phyloP scores from a whole-genome alignment of 495 filamentous ascomycete species.

The Aspergillus steynii region DNA sequence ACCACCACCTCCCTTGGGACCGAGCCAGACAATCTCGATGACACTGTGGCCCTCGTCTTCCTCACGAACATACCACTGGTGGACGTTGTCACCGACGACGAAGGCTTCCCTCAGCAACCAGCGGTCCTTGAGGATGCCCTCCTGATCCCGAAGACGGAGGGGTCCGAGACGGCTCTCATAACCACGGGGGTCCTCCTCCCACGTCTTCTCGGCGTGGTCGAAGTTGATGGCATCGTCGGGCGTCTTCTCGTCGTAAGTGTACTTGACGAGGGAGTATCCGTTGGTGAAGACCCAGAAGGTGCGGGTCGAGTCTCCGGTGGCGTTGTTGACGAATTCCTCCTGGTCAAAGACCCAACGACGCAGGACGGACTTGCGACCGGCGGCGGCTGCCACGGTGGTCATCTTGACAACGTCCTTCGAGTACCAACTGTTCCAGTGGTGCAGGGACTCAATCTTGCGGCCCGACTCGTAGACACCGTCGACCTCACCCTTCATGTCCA shows the following conservation, averaged over 20 bases:
- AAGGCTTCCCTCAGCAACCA: conserved; percentile 45
- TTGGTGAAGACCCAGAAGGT: conserved; percentile 60
- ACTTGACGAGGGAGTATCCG: conserved; percentile 61
- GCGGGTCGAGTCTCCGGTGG: conserved; percentile 39
- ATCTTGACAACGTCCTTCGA: conserved; percentile 58
- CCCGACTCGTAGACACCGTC: conserved; percentile 66
- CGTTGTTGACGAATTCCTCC: conserved; percentile 46
- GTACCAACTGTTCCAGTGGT: conserved; percentile 65
- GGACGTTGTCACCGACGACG: conserved; percentile 47
- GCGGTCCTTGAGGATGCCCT: conserved; percentile 46
- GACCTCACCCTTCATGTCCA: conserved; percentile 60
- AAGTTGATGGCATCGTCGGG: conserved; percentile 53
- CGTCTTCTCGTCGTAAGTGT: conserved; percentile 46
- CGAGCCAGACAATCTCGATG: conserved; percentile 53
- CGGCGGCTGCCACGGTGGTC: conserved; percentile 54
- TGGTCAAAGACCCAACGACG: conserved; percentile 61
- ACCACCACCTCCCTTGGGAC: conserved; percentile 45
- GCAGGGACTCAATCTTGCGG: conserved; percentile 55
- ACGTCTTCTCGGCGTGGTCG: conserved; percentile 60
- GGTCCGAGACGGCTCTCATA: conserved; percentile 56
- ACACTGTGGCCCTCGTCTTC: conserved; percentile 48
- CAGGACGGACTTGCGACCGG: conserved; percentile 60
- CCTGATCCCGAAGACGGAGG: conserved; percentile 45
- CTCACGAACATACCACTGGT: conserved; percentile 50
- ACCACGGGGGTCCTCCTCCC: conserved; percentile 50